A percentile compares a stretch with the other conserved stretches of the same genome.
Conservation (phyloP, 192 early-diverging fungal species). For the Podila minutissima region DNA sequence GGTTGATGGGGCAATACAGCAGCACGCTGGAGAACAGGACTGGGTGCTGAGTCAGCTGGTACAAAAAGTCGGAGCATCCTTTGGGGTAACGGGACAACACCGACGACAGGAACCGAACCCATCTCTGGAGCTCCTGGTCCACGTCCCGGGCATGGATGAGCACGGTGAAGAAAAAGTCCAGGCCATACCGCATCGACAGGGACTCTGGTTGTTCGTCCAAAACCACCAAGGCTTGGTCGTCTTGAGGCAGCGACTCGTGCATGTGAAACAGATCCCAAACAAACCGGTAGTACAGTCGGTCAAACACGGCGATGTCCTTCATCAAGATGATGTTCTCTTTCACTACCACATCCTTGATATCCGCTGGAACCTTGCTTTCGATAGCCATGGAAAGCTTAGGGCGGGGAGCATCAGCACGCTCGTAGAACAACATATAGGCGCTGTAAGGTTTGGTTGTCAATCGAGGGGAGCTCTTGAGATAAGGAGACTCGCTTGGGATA, state of each 20-base stretch:
- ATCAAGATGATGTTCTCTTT: slow-evolving; percentile 50
- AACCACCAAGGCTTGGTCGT: not conserved
- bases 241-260: slow-evolving; percentile 3
- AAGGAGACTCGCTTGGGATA: slow-evolving; percentile 48
- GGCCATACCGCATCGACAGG: slow-evolving; percentile 38
- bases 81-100: slow-evolving; percentile 31
- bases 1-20: slow-evolving; percentile 48
- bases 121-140: slow-evolving; percentile 44
- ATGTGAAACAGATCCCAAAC: slow-evolving; percentile 52
- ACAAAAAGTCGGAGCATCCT: slow-evolving; percentile 48
- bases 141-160: slow-evolving; percentile 51
- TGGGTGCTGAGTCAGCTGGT: slow-evolving; percentile 17
- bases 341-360: slow-evolving; percentile 46
- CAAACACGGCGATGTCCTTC: slow-evolving; percentile 54
- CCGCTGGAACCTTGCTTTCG: slow-evolving; percentile 14
- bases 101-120: slow-evolving; percentile 50
- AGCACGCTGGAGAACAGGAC: slow-evolving; percentile 36
- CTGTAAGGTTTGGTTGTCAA: slow-evolving; percentile 58
- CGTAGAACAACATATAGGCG: slow-evolving; percentile 66
- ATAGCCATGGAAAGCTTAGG: not conserved
- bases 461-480: slow-evolving; percentile 49
- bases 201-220: slow-evolving; percentile 15
- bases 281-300: slow-evolving; percentile 48
- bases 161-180: slow-evolving; percentile 52
- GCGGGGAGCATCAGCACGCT: slow-evolving; percentile 17